These are phyloP conservation scores for Cladosporium colombiae DNA, from an alignment of 2,329 filamentous ascomycete genomes.

Conservation along the genomic window DNA sequence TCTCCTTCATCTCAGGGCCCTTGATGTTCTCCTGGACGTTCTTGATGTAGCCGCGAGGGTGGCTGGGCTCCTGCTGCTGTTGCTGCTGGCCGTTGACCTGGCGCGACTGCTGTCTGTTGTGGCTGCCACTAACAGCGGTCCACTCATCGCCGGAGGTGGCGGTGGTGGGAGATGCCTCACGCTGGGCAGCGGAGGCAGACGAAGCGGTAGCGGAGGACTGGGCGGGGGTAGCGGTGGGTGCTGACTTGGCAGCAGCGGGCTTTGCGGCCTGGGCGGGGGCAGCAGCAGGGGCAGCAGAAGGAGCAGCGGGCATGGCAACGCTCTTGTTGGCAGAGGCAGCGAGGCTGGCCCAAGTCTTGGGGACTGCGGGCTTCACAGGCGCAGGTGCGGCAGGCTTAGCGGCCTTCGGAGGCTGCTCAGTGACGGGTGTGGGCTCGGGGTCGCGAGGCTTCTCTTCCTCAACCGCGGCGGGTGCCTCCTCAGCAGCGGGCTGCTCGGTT, in stretches of 20 bases:
- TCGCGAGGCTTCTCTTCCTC: constrained; percentile 62
- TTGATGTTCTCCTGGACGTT: constrained; percentile 90
- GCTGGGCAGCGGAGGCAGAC: constrained; percentile 33
- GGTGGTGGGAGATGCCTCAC: constrained; percentile 37
- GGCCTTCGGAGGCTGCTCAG: constrained; percentile 35
- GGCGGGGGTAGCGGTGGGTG: constrained; percentile 30
- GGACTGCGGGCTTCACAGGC: constrained; percentile 57
- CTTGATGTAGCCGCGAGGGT: constrained; percentile 87
- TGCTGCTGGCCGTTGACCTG: constrained; percentile 55
- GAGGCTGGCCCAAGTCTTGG: constrained; percentile 73
- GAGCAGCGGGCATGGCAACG: constrained; percentile 38
- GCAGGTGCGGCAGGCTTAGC: constrained; percentile 51
- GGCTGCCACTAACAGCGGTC: constrained; percentile 78
- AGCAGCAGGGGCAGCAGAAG: constrained; percentile 26
- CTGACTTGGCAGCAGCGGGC: constrained; percentile 32
- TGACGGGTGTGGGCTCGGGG: constrained; percentile 58
- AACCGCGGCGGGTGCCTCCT: constrained; percentile 41
- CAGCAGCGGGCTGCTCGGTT: constrained; percentile 32
- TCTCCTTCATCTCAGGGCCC: constrained; percentile 68
- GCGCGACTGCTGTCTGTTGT: constrained; percentile 81
- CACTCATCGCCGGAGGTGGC: constrained; percentile 68
- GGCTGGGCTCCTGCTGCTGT: constrained; percentile 66
- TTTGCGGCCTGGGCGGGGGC: constrained; percentile 28
- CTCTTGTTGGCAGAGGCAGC: constrained; percentile 51
- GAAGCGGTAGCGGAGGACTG: constrained; percentile 30